These are phyloP conservation scores for Iberis pinnata DNA, from an alignment of 345 rosid species.

Conservation along the genomic window DNA sequence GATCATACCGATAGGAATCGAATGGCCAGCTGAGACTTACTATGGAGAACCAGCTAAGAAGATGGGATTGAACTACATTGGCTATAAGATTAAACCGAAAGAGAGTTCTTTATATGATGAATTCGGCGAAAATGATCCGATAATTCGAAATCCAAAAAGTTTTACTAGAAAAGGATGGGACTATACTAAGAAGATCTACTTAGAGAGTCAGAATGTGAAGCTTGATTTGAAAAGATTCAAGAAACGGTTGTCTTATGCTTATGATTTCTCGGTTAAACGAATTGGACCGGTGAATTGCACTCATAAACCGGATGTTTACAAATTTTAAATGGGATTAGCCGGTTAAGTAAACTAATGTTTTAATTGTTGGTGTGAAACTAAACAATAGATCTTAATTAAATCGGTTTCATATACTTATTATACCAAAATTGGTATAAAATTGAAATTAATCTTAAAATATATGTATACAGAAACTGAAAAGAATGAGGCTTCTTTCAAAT, in stretches of 20 bases:
- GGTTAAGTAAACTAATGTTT: too few relatives aligned
- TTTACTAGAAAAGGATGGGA: conserved; percentile 64
- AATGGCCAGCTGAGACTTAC: conserved; percentile 73
- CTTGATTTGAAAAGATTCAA: conserved; percentile 45
- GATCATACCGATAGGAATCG: conserved; percentile 72
- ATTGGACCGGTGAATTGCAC: too few relatives aligned
- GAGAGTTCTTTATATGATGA: conserved; percentile 63
- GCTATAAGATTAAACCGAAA: conserved; percentile 47
- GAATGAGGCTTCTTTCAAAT: too few relatives aligned
- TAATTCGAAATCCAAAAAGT: conserved; percentile 48
- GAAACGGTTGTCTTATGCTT: conserved; percentile 49
- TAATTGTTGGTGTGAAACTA: too few relatives aligned
- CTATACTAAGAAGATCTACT: conserved; percentile 63
- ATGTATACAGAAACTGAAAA: too few relatives aligned
- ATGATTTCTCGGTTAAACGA: conserved; percentile 18
- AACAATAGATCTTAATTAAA: too few relatives aligned
- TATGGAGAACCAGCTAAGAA: conserved; percentile 67
- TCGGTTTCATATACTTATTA: too few relatives aligned
- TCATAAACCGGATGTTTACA: too few relatives aligned
- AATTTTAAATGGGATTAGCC: too few relatives aligned
- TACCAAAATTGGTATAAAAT: too few relatives aligned
- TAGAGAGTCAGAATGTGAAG: conserved; percentile 52
- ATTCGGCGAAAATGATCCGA: conserved; percentile 46
- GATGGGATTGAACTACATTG: conserved; percentile 53
- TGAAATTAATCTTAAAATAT: too few relatives aligned